phyloP scores from a whole-genome alignment of 768 basidiomycete species.

The Bullera alba region DNA sequence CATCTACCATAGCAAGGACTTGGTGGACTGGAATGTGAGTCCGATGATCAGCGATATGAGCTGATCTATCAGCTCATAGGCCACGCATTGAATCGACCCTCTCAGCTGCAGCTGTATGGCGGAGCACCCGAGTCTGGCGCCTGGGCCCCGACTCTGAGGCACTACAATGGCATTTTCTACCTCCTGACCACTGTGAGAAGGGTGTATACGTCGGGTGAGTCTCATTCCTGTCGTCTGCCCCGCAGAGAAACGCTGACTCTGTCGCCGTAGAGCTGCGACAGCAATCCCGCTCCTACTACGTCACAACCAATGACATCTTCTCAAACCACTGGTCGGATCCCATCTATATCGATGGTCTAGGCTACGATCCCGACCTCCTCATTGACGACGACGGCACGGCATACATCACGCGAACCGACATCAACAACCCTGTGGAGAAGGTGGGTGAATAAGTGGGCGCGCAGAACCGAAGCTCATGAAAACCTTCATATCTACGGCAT shows the following conservation, averaged over 20 bases:
- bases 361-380: conserved; percentile 7
- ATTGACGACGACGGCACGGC: conserved; percentile 17
- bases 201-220: too few relatives aligned
- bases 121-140: conserved; percentile 11
- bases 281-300: conserved; percentile 9
- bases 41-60: too few relatives aligned
- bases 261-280: too few relatives aligned
- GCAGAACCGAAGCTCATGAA: too few relatives aligned
- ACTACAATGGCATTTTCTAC: conserved; percentile 8
- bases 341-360: conserved; percentile 11
- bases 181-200: not conserved
- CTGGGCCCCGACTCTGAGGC: conserved; percentile 26
- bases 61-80: conserved; percentile 25
- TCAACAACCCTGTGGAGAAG: too few relatives aligned
- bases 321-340: conserved; percentile 15
- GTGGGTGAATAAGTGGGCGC: too few relatives aligned
- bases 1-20: conserved; percentile 26
- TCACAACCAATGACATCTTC: conserved; percentile 18
- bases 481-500: not conserved
- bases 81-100: conserved; percentile 20
- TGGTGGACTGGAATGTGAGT: conserved; percentile 31
- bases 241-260: too few relatives aligned
- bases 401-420: too few relatives aligned
- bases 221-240: too few relatives aligned
- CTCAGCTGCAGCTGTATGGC: conserved; percentile 13